Conservation (phyloP, 768 basidiomycete species). For the Russula compacta region DNA sequence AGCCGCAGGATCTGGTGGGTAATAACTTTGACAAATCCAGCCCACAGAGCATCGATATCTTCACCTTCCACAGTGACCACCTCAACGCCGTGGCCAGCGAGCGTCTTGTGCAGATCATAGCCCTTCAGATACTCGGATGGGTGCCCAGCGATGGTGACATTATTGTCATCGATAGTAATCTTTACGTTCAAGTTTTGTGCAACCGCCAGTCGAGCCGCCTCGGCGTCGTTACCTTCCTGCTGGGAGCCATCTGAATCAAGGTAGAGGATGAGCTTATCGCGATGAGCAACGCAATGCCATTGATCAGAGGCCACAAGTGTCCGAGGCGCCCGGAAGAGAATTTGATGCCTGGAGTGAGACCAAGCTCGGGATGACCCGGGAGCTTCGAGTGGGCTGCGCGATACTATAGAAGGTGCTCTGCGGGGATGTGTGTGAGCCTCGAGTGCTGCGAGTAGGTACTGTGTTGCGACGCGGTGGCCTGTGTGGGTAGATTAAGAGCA, state of each 20-base stretch:
- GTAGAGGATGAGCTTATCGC: slow-evolving; percentile 68
- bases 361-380: slow-evolving; percentile 84
- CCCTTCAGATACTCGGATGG: slow-evolving; percentile 81
- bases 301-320: slow-evolving; percentile 85
- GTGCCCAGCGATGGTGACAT: slow-evolving; percentile 89
- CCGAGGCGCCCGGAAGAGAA: slow-evolving; percentile 91
- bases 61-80: slow-evolving; percentile 69
- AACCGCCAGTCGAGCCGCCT: slow-evolving; percentile 80
- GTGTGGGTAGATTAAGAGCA: slow-evolving; percentile 5
- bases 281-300: slow-evolving; percentile 78
- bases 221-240: slow-evolving; percentile 87
- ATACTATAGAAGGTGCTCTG: slow-evolving; percentile 75
- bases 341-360: slow-evolving; percentile 85
- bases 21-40: slow-evolving; percentile 46
- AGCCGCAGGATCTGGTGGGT: slow-evolving; percentile 64
- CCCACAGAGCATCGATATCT: slow-evolving; percentile 72
- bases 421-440: slow-evolving; percentile 55
- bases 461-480: slow-evolving; percentile 88
- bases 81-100: slow-evolving; percentile 75
- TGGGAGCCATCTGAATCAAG: slow-evolving; percentile 87
- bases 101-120: slow-evolving; percentile 59
- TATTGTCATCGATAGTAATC: slow-evolving; percentile 81
- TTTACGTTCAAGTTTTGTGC: slow-evolving; percentile 80
- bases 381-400: slow-evolving; percentile 80
- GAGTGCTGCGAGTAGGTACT: slow-evolving; percentile 75